These are phyloP conservation scores for Pleurotus sapidus DNA, from an alignment of 768 basidiomycete species.

Conservation along the genomic window DNA sequence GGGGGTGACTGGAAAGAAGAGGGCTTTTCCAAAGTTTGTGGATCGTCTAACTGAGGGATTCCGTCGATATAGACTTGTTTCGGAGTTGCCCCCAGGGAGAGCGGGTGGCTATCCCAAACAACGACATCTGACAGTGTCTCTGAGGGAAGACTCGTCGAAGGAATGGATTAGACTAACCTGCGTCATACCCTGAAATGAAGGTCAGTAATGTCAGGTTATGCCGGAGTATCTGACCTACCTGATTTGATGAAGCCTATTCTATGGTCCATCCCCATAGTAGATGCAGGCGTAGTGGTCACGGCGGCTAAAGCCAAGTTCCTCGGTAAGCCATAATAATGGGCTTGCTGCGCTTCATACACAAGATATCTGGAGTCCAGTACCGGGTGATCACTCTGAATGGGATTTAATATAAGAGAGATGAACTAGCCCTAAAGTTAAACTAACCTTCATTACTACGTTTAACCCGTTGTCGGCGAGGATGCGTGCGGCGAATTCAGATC, in stretches of 20 bases:
- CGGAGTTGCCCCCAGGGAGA: conserved; percentile 75
- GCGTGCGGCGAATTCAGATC: conserved; percentile 74
- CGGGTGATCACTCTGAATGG: conserved; percentile 70
- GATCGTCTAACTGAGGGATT: conserved; percentile 59
- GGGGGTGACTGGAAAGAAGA: conserved; percentile 48
- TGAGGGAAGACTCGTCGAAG: too few relatives aligned
- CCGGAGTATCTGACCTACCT: conserved; percentile 28
- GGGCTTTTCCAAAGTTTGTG: conserved; percentile 51
- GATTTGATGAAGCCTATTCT: conserved; percentile 66
- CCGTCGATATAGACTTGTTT: conserved; percentile 86
- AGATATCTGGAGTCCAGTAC: conserved; percentile 67
- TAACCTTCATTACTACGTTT: conserved; percentile 77
- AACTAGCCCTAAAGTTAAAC: conserved; percentile 61
- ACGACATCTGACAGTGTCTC: conserved; percentile 49
- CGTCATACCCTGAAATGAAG: conserved; percentile 55
- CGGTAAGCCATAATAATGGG: conserved; percentile 71
- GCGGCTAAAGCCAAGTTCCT: conserved; percentile 62
- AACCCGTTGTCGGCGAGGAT: conserved; percentile 72
- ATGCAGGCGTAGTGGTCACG: conserved; percentile 72
- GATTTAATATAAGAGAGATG: conserved; percentile 64
- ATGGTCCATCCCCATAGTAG: conserved; percentile 69
- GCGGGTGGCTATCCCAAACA: conserved; percentile 76
- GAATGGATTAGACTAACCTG: conserved; percentile 34
- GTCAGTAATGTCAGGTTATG: not conserved
- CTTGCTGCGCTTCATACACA: conserved; percentile 75